Conservation (phyloP, 805 yeast species). For the Kazachstania taianensis region DNA sequence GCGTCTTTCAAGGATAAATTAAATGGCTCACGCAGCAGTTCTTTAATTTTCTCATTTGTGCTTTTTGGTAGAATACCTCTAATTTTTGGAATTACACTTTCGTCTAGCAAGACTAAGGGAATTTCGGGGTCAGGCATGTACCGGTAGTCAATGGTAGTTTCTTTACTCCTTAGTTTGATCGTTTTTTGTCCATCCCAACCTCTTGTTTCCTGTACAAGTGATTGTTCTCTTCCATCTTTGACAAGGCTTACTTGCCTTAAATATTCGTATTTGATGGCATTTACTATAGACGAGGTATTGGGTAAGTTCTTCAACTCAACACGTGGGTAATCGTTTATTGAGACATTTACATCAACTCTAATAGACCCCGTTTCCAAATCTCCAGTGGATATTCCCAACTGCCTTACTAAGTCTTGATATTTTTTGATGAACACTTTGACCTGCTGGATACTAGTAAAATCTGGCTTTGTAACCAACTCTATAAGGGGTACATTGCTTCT, state of each 20-base stretch:
- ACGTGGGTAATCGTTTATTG: slow-evolving; percentile 59
- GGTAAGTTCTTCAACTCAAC: slow-evolving; percentile 88
- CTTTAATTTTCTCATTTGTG: slow-evolving; percentile 49
- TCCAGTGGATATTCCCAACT: slow-evolving; percentile 69
- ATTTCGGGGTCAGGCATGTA: slow-evolving; percentile 93
- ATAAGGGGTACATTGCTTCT: slow-evolving; percentile 79
- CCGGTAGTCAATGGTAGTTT: slow-evolving; percentile 75
- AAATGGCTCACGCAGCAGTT: slow-evolving; percentile 41
- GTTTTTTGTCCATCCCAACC: slow-evolving; percentile 85
- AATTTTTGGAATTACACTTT: slow-evolving; percentile 34
- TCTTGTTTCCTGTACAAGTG: slow-evolving; percentile 55
- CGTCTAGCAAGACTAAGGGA: slow-evolving; percentile 42
- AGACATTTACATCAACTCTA: slow-evolving; percentile 90
- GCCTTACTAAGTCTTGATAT: slow-evolving; percentile 60
- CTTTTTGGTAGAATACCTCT: slow-evolving; percentile 39
- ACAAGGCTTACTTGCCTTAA: slow-evolving; percentile 51
- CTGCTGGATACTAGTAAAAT: slow-evolving; percentile 54
- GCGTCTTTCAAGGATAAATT: slow-evolving; percentile 64
- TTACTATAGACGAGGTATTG: slow-evolving; percentile 66
- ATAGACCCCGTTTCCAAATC: slow-evolving; percentile 92
- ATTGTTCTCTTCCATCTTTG: slow-evolving; percentile 28
- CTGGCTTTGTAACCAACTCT: slow-evolving; percentile 88
- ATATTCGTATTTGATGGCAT: slow-evolving; percentile 68
- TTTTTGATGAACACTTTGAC: slow-evolving; percentile 74
- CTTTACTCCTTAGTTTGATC: slow-evolving; percentile 60